Percentiles rank a stretch among this genome's conserved stretches.
phyloP scores from a whole-genome alignment of 345 rosid species.

The Eucalyptus microcorys region DNA sequence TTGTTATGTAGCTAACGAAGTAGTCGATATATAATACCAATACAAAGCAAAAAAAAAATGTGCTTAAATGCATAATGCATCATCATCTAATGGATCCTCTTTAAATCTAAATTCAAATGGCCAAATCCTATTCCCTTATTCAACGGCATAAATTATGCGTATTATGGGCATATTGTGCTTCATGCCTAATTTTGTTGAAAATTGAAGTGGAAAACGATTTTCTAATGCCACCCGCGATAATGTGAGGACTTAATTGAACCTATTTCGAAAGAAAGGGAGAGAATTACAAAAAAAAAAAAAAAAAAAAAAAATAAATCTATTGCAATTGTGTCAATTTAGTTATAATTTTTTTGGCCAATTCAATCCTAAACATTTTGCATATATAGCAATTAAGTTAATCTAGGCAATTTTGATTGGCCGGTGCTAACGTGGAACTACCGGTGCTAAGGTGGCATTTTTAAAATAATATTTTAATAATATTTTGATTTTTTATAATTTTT shows the following conservation, averaged over 20 bases:
- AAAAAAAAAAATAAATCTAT: too few relatives aligned
- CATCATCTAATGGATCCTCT: neutral
- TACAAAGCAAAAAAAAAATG: too few relatives aligned
- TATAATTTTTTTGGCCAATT: too few relatives aligned
- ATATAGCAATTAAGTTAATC: too few relatives aligned
- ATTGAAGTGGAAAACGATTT: neutral
- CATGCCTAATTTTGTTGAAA: neutral
- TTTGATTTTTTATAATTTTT: too few relatives aligned
- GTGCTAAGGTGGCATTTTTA: too few relatives aligned
- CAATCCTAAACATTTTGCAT: too few relatives aligned
- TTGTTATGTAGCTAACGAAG: neutral
- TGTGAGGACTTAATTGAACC: neutral
- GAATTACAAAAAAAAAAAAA: too few relatives aligned
- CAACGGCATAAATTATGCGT: neutral
- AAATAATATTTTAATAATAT: too few relatives aligned
- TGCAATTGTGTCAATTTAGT: too few relatives aligned
- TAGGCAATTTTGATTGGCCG: accelerated
- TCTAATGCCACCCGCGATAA: neutral
- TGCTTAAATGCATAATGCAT: neutral
- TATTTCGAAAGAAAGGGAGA: neutral
- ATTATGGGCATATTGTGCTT: neutral
- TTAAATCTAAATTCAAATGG: neutral
- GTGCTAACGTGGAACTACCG: accelerated
- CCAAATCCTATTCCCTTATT: neutral
- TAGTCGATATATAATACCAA: neutral